Conservation (phyloP, 805 yeast genomes). For the Candida insectorum region DNA sequence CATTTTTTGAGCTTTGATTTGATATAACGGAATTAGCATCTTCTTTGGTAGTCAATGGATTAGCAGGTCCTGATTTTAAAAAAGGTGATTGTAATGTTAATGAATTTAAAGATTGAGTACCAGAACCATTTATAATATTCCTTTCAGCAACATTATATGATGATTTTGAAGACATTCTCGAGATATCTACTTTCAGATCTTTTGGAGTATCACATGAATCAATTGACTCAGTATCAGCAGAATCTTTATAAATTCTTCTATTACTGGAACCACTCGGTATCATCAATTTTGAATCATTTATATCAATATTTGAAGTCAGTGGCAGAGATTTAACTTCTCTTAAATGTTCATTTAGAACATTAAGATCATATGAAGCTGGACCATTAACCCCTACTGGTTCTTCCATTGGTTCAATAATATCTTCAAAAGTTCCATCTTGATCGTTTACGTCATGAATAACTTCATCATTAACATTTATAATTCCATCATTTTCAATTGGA, state of each 20-base stretch:
- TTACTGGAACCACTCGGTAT: too few relatives aligned
- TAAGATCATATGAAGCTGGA: slow-evolving; percentile 3
- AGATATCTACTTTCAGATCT: too few relatives aligned
- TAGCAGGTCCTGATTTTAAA: slow-evolving; percentile 45
- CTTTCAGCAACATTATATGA: too few relatives aligned
- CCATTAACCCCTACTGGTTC: slow-evolving; percentile 4
- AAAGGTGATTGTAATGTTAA: slow-evolving; percentile 32
- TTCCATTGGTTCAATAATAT: not conserved
- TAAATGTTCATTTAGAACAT: slow-evolving; percentile 7
- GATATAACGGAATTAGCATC: slow-evolving; percentile 43
- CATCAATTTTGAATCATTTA: not conserved
- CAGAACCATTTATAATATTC: not conserved
- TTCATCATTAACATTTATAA: too few relatives aligned
- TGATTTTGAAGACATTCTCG: not conserved
- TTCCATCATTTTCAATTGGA: too few relatives aligned
- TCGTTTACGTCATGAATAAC: too few relatives aligned
- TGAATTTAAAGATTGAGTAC: slow-evolving; percentile 11
- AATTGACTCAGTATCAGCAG: too few relatives aligned
- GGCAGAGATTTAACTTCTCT: not conserved
- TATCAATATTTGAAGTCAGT: not conserved
- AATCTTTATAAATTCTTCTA: too few relatives aligned
- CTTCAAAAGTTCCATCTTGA: not conserved
- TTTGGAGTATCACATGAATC: too few relatives aligned
- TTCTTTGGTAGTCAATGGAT: slow-evolving; percentile 49
- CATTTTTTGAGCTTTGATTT: slow-evolving; percentile 17